Conservation (phyloP, 2,329 filamentous ascomycete species). For the Phaeomoniella chlamydospora region DNA sequence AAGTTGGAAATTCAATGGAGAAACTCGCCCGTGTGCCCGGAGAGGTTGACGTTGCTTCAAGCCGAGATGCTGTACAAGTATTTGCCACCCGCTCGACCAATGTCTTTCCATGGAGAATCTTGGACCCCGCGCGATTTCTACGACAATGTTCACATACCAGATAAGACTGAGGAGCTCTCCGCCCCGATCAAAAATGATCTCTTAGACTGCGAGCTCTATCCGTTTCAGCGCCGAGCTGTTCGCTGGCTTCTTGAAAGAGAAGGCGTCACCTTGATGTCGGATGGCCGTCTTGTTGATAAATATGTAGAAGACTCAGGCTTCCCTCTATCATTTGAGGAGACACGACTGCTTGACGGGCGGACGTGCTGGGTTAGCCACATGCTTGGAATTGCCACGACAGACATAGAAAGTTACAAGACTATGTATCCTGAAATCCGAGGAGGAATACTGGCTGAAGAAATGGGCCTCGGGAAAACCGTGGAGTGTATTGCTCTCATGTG, state of each 20-base stretch:
- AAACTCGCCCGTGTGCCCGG: constrained; percentile 1
- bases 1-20: constrained; percentile 4
- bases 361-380: constrained; percentile 25
- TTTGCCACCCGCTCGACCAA: neutral
- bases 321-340: constrained; percentile 22
- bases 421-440: constrained; percentile 17
- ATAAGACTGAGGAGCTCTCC: constrained; percentile 15
- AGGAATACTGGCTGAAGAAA: constrained; percentile 34
- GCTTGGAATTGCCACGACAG: constrained; percentile 21
- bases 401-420: constrained; percentile 16
- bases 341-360: constrained; percentile 21
- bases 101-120: neutral
- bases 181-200: constrained; percentile 18
- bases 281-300: constrained; percentile 11
- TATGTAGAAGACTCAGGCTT: constrained; percentile 7
- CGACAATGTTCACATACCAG: constrained; percentile 30
- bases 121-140: constrained; percentile 27
- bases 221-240: constrained; percentile 32
- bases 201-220: constrained; percentile 25
- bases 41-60: constrained; percentile 2
- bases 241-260: constrained; percentile 31
- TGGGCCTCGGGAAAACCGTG: constrained; percentile 36
- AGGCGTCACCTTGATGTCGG: constrained; percentile 18
- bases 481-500: constrained; percentile 32
- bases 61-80: constrained; percentile 3